Percentiles rank a stretch among this genome's conserved stretches.
Evolutionary conservation across 495 filamentous ascomycete genomes (phyloP).

Genomic region (Massariosphaeria phaeospora): DNA sequence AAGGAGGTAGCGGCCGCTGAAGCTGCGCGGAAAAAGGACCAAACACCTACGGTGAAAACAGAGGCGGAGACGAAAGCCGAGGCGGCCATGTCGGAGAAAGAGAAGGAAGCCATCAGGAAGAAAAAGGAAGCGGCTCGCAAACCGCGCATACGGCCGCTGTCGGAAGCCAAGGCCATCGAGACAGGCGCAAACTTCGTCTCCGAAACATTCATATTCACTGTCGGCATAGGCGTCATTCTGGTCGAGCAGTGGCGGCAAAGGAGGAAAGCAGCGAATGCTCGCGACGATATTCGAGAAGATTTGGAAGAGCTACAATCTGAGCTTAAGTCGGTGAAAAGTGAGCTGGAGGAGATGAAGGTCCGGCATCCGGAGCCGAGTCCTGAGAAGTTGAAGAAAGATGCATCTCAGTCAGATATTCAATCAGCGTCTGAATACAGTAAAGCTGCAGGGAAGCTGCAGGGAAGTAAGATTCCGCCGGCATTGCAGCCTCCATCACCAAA

Average conservation of each 20-base stretch:
- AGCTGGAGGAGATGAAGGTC: constrained; percentile 25
- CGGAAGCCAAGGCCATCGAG: constrained; percentile 91
- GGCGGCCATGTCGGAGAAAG: constrained; percentile 37
- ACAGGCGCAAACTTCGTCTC: constrained; percentile 91
- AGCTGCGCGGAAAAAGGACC: constrained; percentile 53
- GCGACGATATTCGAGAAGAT: constrained; percentile 67
- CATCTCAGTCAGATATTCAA: no score
- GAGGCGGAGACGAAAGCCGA: constrained; percentile 61
- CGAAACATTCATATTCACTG: constrained; percentile 80
- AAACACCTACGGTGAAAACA: constrained; percentile 74
- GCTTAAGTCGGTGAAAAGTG: constrained; percentile 19
- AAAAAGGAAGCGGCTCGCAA: constrained; percentile 36
- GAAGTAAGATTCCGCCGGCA: no score
- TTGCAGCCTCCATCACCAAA: no score
- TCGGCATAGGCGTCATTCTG: constrained; percentile 72
- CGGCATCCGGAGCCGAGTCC: constrained; percentile 3
- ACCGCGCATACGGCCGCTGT: constrained; percentile 67
- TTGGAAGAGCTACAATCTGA: constrained; percentile 53
- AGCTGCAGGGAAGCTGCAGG: no score
- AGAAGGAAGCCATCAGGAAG: constrained; percentile 49
- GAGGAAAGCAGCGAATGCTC: constrained; percentile 68
- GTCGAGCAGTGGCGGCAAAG: constrained; percentile 74
- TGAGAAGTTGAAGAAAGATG: no score
- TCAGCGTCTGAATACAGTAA: no score
- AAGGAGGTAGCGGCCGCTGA: constrained; percentile 47